These are phyloP conservation scores for Furcasterigmium furcatum DNA, from an alignment of 2,329 filamentous ascomycete genomes.

Conservation along the genomic window DNA sequence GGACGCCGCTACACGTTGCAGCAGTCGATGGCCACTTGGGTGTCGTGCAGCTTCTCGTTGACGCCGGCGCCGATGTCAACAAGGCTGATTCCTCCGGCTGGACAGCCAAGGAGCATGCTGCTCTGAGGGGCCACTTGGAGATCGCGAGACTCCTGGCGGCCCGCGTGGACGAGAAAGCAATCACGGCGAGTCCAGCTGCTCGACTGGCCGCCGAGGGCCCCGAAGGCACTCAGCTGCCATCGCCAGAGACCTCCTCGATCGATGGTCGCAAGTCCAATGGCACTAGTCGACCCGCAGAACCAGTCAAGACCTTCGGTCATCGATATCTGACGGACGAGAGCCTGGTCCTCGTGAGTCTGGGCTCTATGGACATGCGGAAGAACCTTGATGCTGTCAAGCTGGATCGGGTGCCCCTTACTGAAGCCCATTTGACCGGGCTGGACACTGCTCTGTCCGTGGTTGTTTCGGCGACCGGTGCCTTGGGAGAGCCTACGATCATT, in stretches of 20 bases:
- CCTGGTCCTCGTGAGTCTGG: slow-evolving; percentile 87
- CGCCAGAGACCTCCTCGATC: slow-evolving; percentile 56
- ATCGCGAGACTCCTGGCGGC: slow-evolving; percentile 70
- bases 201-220: slow-evolving; percentile 9
- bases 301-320: slow-evolving; percentile 94
- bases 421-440: slow-evolving; percentile 88
- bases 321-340: slow-evolving; percentile 87
- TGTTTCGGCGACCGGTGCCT: slow-evolving; percentile 79
- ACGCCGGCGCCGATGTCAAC: slow-evolving; percentile 73
- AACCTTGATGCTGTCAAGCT: slow-evolving; percentile 76
- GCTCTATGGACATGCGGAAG: slow-evolving; percentile 92
- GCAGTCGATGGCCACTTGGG: slow-evolving; percentile 81
- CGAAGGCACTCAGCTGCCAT: slow-evolving; percentile 18
- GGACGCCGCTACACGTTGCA: slow-evolving; percentile 93
- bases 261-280: slow-evolving; percentile 55
- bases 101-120: slow-evolving; percentile 91
- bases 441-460: slow-evolving; percentile 93
- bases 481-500: slow-evolving; percentile 83
- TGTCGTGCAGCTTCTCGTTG: slow-evolving; percentile 73
- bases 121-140: slow-evolving; percentile 79
- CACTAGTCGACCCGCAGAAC: slow-evolving; percentile 58
- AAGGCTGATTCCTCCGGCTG: slow-evolving; percentile 83
- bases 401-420: slow-evolving; percentile 80
- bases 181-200: not conserved
- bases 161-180: slow-evolving; percentile 29